Base-by-base conservation (phyloP, 2,329 filamentous ascomycete species). In the Pezizomycotina sp. region DNA sequence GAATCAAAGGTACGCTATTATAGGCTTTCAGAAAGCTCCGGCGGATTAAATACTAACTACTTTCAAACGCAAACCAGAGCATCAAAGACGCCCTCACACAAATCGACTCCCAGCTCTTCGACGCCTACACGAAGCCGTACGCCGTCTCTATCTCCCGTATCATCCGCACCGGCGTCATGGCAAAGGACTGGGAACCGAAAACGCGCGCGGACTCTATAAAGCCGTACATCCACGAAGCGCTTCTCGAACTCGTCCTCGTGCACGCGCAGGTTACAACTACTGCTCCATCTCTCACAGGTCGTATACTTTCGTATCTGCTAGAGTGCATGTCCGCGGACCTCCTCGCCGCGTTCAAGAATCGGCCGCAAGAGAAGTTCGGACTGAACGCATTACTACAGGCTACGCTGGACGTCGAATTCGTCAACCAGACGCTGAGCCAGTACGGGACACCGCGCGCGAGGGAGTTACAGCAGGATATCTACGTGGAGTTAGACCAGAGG, bases 321-420 rank as follows among this genome's bases (percentile, higher is more conserved):
- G 83, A 92, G 54, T 72, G 83, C 52, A 69, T 78, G 7, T 86
- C 77, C 7, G 62, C 68, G 4, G 74, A 83, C 43, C 72, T 95
- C n/a, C 72, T 93, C 10, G 69, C 76, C 18, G 75, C 81, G 0
- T 92, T 95, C 64, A 64, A 68, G 56, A 55, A 63, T 22, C 72
- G 76, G 5, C 57, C 41, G 9, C 36, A 24, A 5, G 15, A 64
- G 4, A 64, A 63, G 13, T 95, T 89, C 59, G 68, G 73, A 1
- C 71, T 98, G 0, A 65, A 77, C 4, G 76, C 79, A 5, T 69
- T 98, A 32, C 92, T 95, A 75, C 91, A 98, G 59, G 91, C 91
- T 1, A 98, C 89, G 0, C 70, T 98, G 1, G 89, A 98, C 53
- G 84, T 93, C 1, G 89, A 98, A 58, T 95, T 98, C 54, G 75